Evolutionary conservation across 2,329 filamentous ascomycete species (phyloP).

Genomic region (Chlorencoelia australis): DNA sequence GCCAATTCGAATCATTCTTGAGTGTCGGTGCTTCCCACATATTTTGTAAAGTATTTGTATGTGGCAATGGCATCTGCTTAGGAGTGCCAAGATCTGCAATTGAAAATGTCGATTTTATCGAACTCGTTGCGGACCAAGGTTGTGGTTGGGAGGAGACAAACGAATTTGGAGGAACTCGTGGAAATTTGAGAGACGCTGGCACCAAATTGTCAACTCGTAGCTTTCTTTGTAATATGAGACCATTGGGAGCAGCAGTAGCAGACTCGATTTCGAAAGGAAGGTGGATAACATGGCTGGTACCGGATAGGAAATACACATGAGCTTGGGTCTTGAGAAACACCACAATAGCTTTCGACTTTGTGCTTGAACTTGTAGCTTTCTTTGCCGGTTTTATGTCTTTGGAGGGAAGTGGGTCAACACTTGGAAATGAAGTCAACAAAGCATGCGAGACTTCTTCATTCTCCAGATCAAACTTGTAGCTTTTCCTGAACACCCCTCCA

Average conservation of each 20-base stretch:
- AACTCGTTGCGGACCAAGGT: slow-evolving; percentile 38
- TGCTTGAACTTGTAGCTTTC: slow-evolving; percentile 20
- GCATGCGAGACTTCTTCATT: slow-evolving; percentile 81
- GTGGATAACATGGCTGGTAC: slow-evolving; percentile 80
- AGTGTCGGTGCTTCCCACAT: slow-evolving; percentile 46
- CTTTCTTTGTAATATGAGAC: slow-evolving; percentile 79
- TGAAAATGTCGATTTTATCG: slow-evolving; percentile 43
- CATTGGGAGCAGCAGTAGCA: slow-evolving; percentile 71
- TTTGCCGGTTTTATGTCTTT: slow-evolving; percentile 14
- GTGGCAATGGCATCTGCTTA: slow-evolving; percentile 42
- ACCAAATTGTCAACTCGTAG: slow-evolving; percentile 41
- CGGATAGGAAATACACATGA: slow-evolving; percentile 84
- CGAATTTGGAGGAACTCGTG: slow-evolving; percentile 66
- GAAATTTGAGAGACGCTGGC: slow-evolving; percentile 45
- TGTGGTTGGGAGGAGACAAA: slow-evolving; percentile 64
- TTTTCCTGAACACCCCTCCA: slow-evolving; percentile 72
- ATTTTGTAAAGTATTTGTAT: slow-evolving; percentile 45
- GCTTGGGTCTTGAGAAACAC: slow-evolving; percentile 88
- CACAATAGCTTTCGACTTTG: slow-evolving; percentile 59
- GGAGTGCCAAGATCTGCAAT: slow-evolving; percentile 46
- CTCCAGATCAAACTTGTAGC: slow-evolving; percentile 78
- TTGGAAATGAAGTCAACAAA: slow-evolving; percentile 69
- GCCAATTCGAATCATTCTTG: slow-evolving; percentile 50
- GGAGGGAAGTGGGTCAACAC: slow-evolving; percentile 23
- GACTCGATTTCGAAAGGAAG: slow-evolving; percentile 90